These are phyloP conservation scores for Mycena citricolor DNA, from an alignment of 1,284 basidiomycete genomes.

Conservation along the genomic window DNA sequence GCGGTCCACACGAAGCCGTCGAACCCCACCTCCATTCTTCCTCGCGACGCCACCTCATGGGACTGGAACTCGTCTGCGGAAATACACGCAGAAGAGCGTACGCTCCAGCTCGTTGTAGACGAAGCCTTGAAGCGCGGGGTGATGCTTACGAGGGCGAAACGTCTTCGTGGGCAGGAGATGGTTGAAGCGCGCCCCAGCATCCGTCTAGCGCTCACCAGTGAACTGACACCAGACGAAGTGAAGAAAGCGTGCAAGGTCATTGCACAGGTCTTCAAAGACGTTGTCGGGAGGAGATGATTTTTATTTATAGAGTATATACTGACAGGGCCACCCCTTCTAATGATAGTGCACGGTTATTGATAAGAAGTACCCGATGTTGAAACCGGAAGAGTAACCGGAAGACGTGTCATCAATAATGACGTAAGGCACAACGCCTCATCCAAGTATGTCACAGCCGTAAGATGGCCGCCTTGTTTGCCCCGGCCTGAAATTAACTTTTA, in stretches of 20 bases:
- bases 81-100: conserved; percentile 69
- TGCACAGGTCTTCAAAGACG: conserved; percentile 18
- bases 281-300: conserved; percentile 10
- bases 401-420: no score
- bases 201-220: conserved; percentile 77
- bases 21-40: conserved; percentile 43
- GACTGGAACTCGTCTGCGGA: conserved; percentile 61
- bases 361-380: no score
- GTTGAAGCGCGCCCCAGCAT: conserved; percentile 86
- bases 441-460: no score
- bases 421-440: no score
- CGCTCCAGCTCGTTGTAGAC: conserved; percentile 88
- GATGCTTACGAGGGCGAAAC: conserved; percentile 79
- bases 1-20: conserved; percentile 35
- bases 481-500: no score
- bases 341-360: no score
- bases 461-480: no score
- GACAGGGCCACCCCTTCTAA: no score
- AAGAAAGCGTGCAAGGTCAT: conserved; percentile 72
- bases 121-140: conserved; percentile 78
- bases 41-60: conserved; percentile 38
- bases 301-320: not conserved
- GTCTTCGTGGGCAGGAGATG: conserved; percentile 80
- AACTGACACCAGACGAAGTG: conserved; percentile 84
- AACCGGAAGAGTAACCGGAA: no score